These are phyloP conservation scores for Alternaria incomplexa DNA, from an alignment of 2,329 filamentous ascomycete species.

Conservation along the genomic window DNA sequence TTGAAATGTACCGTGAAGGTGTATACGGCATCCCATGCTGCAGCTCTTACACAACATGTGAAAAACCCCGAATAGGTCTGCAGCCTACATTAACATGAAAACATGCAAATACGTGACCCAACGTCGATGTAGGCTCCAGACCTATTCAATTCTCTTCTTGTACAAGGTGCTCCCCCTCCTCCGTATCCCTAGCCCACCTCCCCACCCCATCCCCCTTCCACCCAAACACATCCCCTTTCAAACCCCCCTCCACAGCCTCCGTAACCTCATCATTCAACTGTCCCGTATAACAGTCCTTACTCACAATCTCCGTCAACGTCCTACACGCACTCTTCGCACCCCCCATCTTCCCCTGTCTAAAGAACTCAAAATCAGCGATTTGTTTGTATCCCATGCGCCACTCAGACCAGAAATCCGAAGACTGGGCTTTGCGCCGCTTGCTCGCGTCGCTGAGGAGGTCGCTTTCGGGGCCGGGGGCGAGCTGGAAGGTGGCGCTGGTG, in stretches of 20 bases:
- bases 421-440: slow-evolving; percentile 51
- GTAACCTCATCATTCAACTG: slow-evolving; percentile 28
- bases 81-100: neutral
- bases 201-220: slow-evolving; percentile 31
- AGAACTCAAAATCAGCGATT: slow-evolving; percentile 31
- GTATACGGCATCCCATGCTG: neutral
- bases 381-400: slow-evolving; percentile 42
- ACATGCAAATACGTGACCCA: rapidly evolving
- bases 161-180: neutral
- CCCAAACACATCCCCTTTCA: slow-evolving; percentile 27
- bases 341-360: neutral
- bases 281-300: slow-evolving; percentile 30
- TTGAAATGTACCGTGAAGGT: rapidly evolving
- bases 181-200: slow-evolving; percentile 29
- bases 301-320: slow-evolving; percentile 26
- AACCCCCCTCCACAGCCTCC: slow-evolving; percentile 24
- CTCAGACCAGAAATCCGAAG: slow-evolving; percentile 50
- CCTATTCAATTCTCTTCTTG: neutral
- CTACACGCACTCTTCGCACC: slow-evolving; percentile 19
- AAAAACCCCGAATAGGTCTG: too few species aligned
- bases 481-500: slow-evolving; percentile 46
- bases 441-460: slow-evolving; percentile 46
- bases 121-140: neutral
- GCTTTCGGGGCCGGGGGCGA: slow-evolving; percentile 51
- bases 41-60: too few species aligned